Percentiles rank a stretch among this genome's conserved stretches.
These are phyloP conservation scores for Annona cherimola DNA, from an alignment of 164 flowering plant genomes.

Conservation along the genomic window DNA sequence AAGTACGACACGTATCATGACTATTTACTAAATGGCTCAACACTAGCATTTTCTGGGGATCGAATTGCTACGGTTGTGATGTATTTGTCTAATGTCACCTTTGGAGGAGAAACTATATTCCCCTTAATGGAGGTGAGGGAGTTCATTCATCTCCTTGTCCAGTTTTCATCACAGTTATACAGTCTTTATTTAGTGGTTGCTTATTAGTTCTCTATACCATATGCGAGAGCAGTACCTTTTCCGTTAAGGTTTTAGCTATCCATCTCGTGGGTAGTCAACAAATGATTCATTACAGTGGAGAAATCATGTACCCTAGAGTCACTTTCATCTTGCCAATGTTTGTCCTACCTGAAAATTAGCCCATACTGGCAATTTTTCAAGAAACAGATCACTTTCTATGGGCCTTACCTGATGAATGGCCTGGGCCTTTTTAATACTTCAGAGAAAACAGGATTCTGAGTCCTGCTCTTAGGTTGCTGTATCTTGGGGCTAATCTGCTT, in stretches of 20 bases:
- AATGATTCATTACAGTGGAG: too few species aligned
- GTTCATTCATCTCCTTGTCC: not conserved
- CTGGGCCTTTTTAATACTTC: not conserved
- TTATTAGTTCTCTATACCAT: not conserved
- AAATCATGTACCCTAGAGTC: too few species aligned
- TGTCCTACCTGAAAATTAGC: not conserved
- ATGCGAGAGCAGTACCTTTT: not conserved
- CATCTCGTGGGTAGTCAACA: not conserved
- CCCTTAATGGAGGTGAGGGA: conserved; percentile 57
- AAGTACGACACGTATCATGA: conserved; percentile 26
- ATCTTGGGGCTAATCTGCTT: not conserved
- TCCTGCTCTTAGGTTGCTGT: not conserved
- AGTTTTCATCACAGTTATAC: not conserved
- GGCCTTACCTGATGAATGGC: not conserved
- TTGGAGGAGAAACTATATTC: conserved; percentile 69
- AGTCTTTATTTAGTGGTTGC: not conserved
- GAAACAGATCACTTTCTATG: not conserved
- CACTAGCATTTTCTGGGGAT: conserved; percentile 22
- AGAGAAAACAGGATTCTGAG: not conserved
- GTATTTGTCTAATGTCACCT: conserved; percentile 61
- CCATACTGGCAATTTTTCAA: not conserved
- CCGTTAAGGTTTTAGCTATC: not conserved
- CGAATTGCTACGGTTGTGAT: conserved; percentile 65
- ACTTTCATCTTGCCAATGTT: not conserved
- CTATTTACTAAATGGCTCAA: conserved; percentile 35